Conservation (phyloP, 169 alveolate species). For the Plasmodium coatneyi region DNA sequence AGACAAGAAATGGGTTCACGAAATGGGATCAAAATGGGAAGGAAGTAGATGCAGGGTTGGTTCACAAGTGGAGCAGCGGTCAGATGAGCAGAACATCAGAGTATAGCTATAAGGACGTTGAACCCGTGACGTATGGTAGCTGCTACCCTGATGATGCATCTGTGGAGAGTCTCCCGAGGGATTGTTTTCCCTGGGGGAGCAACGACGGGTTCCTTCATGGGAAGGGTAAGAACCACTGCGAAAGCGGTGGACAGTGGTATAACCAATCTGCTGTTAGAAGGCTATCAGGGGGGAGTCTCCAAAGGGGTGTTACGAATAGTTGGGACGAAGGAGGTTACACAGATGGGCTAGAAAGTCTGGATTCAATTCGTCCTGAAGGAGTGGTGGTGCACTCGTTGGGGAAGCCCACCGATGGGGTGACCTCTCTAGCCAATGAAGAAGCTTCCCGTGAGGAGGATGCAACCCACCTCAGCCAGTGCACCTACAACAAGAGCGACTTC, state of each 20-base stretch:
- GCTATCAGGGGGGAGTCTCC: not conserved
- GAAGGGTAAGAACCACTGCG: not conserved
- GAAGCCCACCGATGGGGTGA: not conserved
- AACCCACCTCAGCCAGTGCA: not conserved
- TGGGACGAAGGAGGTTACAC: not conserved
- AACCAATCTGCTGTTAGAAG: not conserved
- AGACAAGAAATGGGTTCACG: not conserved
- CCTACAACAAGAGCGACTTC: not conserved
- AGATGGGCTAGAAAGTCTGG: not conserved
- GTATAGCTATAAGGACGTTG: not conserved
- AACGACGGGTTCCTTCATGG: not conserved
- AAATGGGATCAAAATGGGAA: not conserved
- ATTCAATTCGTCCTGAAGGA: not conserved
- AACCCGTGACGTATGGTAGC: not conserved
- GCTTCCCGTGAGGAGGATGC: not conserved
- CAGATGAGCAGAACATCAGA: conserved; percentile 34
- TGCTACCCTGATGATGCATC: not conserved
- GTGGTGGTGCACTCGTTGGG: not conserved
- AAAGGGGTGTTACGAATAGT: not conserved
- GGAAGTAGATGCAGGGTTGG: not conserved
- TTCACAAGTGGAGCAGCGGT: not conserved
- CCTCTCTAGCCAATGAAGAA: not conserved
- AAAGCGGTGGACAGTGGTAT: not conserved
- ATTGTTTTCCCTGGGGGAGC: not conserved
- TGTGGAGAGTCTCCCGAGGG: not conserved